These are phyloP conservation scores for Russula griseocarnosa DNA, from an alignment of 768 basidiomycete genomes.

Conservation along the genomic window DNA sequence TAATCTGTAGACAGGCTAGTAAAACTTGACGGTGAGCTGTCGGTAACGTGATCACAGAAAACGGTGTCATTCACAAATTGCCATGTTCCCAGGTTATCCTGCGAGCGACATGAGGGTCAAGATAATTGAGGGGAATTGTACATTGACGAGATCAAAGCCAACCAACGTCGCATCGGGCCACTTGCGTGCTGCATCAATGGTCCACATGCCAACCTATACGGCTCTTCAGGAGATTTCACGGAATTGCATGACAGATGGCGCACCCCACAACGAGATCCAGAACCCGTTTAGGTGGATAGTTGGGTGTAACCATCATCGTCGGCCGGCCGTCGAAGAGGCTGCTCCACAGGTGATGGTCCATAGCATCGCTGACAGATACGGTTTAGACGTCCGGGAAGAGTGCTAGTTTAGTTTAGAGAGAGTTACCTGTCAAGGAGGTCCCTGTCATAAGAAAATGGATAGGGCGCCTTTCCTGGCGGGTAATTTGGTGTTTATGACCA, in stretches of 20 bases:
- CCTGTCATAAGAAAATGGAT: conserved; percentile 69
- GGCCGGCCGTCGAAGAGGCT: conserved; percentile 22
- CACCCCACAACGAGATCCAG: conserved; percentile 28
- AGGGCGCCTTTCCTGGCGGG: conserved; percentile 73
- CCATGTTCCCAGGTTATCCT: conserved; percentile 73
- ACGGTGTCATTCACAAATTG: conserved; percentile 65
- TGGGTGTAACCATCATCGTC: conserved; percentile 23
- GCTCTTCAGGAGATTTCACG: background rate
- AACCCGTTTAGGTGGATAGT: conserved; percentile 23
- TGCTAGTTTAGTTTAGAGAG: background rate
- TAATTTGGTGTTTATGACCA: conserved; percentile 65
- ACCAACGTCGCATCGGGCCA: conserved; percentile 37
- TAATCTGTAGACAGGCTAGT: conserved; percentile 66
- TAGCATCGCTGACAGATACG: conserved; percentile 27
- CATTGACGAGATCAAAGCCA: conserved; percentile 73
- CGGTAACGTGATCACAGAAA: conserved; percentile 4
- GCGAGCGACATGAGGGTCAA: conserved; percentile 49
- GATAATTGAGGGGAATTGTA: conserved; percentile 57
- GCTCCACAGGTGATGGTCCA: conserved; percentile 27
- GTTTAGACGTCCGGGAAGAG: background rate
- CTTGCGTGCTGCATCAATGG: conserved; percentile 28
- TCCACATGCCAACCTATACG: conserved; percentile 26
- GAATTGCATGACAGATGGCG: background rate
- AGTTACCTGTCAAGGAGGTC: conserved; percentile 66
- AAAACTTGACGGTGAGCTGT: background rate